These are phyloP conservation scores for Boletus austroedulis DNA, from an alignment of 1,284 basidiomycete genomes.

Conservation along the genomic window DNA sequence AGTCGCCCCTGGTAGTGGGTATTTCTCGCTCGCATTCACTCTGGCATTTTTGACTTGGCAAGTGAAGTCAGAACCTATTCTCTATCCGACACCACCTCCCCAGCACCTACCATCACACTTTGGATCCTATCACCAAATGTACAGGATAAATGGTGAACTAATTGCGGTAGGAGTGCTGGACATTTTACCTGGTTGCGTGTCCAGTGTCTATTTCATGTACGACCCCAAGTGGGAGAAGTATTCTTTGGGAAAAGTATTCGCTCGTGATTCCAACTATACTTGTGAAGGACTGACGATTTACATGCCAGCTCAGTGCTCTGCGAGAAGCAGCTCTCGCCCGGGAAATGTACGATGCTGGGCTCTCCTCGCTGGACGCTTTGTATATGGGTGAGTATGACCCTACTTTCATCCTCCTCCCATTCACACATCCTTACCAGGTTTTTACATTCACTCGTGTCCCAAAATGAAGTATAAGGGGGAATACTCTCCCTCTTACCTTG, in stretches of 20 bases:
- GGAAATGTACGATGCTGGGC: constrained; percentile 74
- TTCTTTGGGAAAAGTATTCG: constrained; percentile 77
- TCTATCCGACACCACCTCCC: constrained; percentile 50
- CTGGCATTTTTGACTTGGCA: constrained; percentile 3
- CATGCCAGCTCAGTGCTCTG: constrained; percentile 73
- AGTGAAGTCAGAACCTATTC: constrained; percentile 52
- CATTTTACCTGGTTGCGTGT: constrained; percentile 86
- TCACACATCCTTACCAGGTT: constrained; percentile 53
- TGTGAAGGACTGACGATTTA: constrained; percentile 3
- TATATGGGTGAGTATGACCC: constrained; percentile 72
- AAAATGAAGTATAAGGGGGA: constrained; percentile 99
- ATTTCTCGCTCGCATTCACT: neutral
- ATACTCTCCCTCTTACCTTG: constrained; percentile 83
- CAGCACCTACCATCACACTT: constrained; percentile 66
- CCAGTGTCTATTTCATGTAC: constrained; percentile 96
- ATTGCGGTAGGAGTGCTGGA: constrained; percentile 91
- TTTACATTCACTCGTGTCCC: constrained; percentile 85
- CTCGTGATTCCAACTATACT: neutral
- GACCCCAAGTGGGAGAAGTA: constrained; percentile 73
- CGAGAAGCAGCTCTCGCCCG: constrained; percentile 71
- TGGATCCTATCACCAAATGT: constrained; percentile 85
- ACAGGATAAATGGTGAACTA: constrained; percentile 76
- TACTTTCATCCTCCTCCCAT: neutral
- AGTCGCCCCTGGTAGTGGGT: constrained; percentile 71
- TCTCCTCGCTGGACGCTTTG: constrained; percentile 57